Base-by-base conservation (phyloP, 331 rosid species). In the Ulmus americana region DNA sequence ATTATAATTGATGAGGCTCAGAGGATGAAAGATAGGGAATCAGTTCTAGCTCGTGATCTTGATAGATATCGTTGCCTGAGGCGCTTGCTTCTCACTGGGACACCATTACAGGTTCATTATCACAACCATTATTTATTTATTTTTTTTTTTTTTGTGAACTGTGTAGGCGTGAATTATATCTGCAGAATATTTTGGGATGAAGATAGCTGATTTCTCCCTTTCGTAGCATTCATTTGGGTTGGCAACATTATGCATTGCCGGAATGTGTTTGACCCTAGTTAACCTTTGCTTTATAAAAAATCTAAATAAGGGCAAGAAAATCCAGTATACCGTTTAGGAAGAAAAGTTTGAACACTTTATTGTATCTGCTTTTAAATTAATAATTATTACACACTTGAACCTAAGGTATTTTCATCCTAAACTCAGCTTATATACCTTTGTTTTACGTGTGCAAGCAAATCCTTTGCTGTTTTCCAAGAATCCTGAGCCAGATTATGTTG, bases 1-100 rank as follows among this genome's bases (percentile, higher is more conserved):
- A 90, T 94, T 59, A 65, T 94, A 79, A 94, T 94, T 81, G 99
- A 94, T 74, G 99, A 94, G 79, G 99, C 99, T 64, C 99, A 94
- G 53, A 78, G 99, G 82, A 94, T 94, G 99, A 94, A 94, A 73
- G 99, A 94, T 69, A 85, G 99, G 69, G 97, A 94, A 70, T 94
- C 99, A 0, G 99, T 94, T 74, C 77, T 94, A 46, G 97, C 99
- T 2, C 99, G 99, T 39, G 99, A 94, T 73, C 99, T 94, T 78
- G 99, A 94, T 75, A 85, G 97, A 70, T 94, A 90, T 64, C 95
- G 95, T 68, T 94, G 99, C 80, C 99, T 84, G 76, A 82, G 99
- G 74, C 97, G 99, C 67, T 77, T 94, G 65, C 99, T 94, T 69
- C 84, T 94, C 79, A 94, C 99, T 45, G 99, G 99, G 74, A 94